Conservation (phyloP, 2,329 filamentous ascomycete species). For the Botrytis elliptica region DNA sequence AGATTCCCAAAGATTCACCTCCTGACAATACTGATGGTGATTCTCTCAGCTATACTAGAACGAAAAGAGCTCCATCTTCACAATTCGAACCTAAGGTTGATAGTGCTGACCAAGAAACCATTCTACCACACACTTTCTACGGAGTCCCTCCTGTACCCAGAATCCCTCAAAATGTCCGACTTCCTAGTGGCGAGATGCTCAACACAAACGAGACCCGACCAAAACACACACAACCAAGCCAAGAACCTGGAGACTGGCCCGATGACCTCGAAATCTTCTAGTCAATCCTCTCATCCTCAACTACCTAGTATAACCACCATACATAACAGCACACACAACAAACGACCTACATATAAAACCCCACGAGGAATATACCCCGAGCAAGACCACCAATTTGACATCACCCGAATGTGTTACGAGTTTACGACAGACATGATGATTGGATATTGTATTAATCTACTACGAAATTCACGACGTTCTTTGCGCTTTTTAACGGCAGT, state of each 20-base stretch:
- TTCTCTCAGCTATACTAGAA: slow-evolving; percentile 26
- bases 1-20: slow-evolving; percentile 23
- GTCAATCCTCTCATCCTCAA: not conserved
- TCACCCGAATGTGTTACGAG: slow-evolving; percentile 21
- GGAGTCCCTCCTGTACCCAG: slow-evolving; percentile 32
- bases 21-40: slow-evolving; percentile 26
- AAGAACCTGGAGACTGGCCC: slow-evolving; percentile 19
- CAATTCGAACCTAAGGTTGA: slow-evolving; percentile 23
- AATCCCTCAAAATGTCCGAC: slow-evolving; percentile 32
- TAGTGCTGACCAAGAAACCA: not conserved
- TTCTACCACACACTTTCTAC: slow-evolving; percentile 3
- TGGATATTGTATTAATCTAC: slow-evolving; percentile 22
- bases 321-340: not conserved
- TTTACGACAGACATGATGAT: slow-evolving; percentile 22
- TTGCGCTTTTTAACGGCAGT: slow-evolving; percentile 15
- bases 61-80: slow-evolving; percentile 16
- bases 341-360: not conserved
- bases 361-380: not conserved
- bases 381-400: slow-evolving; percentile 7
- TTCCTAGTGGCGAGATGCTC: slow-evolving; percentile 21
- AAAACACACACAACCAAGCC: not conserved
- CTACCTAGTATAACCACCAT: not conserved
- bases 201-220: not conserved
- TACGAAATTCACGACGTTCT: slow-evolving; percentile 13
- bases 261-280: slow-evolving; percentile 22